These are phyloP conservation scores for Pistacia vera DNA, from an alignment of 345 rosid genomes.

Conservation along the genomic window DNA sequence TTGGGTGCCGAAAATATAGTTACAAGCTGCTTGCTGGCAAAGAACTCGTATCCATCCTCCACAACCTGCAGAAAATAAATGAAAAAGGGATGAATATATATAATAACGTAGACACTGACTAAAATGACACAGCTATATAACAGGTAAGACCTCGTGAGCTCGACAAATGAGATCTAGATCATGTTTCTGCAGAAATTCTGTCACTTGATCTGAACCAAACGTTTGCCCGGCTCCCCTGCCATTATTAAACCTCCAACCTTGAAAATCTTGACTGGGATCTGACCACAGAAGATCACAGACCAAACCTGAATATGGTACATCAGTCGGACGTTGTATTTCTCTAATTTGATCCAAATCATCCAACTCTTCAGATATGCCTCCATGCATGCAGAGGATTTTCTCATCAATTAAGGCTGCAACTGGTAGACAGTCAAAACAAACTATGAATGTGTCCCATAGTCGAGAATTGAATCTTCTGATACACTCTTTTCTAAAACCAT, in stretches of 20 bases:
- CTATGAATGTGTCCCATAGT: slow-evolving; percentile 65
- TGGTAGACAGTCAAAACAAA: slow-evolving; percentile 60
- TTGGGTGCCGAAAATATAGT: slow-evolving; percentile 84
- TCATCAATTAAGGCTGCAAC: slow-evolving; percentile 68
- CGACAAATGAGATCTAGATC: slow-evolving; percentile 81
- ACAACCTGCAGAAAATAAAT: slow-evolving; percentile 52
- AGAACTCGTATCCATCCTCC: slow-evolving; percentile 86
- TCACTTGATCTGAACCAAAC: slow-evolving; percentile 58
- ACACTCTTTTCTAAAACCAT: slow-evolving; percentile 66
- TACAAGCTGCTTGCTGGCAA: slow-evolving; percentile 72
- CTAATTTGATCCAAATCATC: slow-evolving; percentile 60
- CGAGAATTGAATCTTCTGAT: slow-evolving; percentile 69
- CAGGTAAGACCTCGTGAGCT: slow-evolving; percentile 70
- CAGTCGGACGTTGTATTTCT: slow-evolving; percentile 59
- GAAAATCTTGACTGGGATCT: slow-evolving; percentile 67
- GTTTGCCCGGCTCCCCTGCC: slow-evolving; percentile 74
- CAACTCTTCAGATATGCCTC: slow-evolving; percentile 72
- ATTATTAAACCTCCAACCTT: slow-evolving; percentile 68
- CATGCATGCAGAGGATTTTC: slow-evolving; percentile 87
- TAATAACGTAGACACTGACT: too few relatives aligned
- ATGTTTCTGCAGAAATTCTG: slow-evolving; percentile 69
- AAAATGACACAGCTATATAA: too few relatives aligned
- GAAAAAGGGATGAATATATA: background rate
- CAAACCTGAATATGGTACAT: slow-evolving; percentile 72
- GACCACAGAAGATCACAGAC: slow-evolving; percentile 86